Conservation (phyloP, 1,139 yeast species). For the Saccharomyces pastorianus region DNA sequence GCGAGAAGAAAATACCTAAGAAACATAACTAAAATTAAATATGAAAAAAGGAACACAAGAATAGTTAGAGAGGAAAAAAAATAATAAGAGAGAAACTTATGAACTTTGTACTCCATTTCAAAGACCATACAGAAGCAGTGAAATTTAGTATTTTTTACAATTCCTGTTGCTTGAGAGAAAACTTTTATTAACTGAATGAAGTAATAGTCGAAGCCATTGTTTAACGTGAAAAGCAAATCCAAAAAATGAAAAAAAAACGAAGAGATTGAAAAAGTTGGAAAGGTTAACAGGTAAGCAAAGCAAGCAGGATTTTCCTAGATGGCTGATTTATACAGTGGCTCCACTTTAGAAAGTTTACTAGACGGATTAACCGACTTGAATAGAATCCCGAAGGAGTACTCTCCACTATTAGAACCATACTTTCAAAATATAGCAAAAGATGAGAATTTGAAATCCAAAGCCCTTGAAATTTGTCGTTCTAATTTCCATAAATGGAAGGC, state of each 20-base stretch:
- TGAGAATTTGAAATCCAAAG: not conserved
- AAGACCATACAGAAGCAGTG: too few relatives aligned
- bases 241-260: not conserved
- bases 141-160: too few relatives aligned
- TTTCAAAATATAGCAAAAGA: not conserved
- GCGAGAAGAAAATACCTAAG: too few relatives aligned
- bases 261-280: not conserved
- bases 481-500: not conserved
- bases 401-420: not conserved
- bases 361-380: not conserved
- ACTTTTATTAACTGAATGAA: too few relatives aligned
- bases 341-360: not conserved
- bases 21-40: too few relatives aligned
- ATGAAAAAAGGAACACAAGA: too few relatives aligned
- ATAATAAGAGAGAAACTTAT: too few relatives aligned
- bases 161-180: too few relatives aligned
- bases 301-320: not conserved
- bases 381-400: not conserved
- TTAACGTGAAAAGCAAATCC: too few relatives aligned
- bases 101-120: too few relatives aligned
- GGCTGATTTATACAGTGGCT: not conserved
- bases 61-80: too few relatives aligned
- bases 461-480: not conserved
- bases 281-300: not conserved
- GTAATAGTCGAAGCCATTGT: too few relatives aligned